Conservation (phyloP, 2,329 filamentous ascomycete species). For the Zasmidium cellare region DNA sequence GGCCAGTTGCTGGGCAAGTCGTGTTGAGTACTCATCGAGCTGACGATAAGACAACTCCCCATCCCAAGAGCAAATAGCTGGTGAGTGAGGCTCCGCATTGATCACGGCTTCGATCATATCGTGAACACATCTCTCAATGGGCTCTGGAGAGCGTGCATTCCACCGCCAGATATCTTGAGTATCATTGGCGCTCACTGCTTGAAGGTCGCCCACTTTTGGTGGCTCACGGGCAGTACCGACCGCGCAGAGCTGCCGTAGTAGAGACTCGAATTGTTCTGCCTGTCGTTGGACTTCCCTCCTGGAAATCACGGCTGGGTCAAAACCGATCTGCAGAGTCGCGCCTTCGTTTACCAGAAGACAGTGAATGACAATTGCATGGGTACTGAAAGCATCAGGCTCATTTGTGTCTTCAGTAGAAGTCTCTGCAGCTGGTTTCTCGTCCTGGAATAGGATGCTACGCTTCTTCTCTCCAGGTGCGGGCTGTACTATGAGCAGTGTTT, state of each 20-base stretch:
- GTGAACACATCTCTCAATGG: not conserved
- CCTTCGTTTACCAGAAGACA: not conserved
- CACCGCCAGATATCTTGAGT: not conserved
- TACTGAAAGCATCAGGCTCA: not conserved
- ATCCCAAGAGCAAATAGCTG: constrained; percentile 22
- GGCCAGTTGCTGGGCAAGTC: constrained; percentile 1
- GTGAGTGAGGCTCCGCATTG: not conserved
- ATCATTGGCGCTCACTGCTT: not conserved
- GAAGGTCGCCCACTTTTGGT: not conserved
- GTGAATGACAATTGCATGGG: not conserved
- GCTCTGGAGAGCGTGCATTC: not conserved
- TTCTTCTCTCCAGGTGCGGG: not conserved
- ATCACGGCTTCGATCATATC: not conserved
- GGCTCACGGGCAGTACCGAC: too few species aligned
- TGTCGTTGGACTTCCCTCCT: not conserved
- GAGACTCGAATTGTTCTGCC: not conserved
- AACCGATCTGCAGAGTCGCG: not conserved
- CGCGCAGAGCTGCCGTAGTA: not conserved
- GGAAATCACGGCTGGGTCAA: not conserved
- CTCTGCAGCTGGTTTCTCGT: not conserved
- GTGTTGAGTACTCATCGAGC: constrained; percentile 21
- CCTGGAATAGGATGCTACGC: not conserved
- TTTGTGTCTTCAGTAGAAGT: not conserved
- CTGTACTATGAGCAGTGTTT: not conserved
- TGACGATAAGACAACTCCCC: constrained; percentile 26